Base-by-base conservation (phyloP, 768 basidiomycete species). In the Phylloporus rhodoxanthus region DNA sequence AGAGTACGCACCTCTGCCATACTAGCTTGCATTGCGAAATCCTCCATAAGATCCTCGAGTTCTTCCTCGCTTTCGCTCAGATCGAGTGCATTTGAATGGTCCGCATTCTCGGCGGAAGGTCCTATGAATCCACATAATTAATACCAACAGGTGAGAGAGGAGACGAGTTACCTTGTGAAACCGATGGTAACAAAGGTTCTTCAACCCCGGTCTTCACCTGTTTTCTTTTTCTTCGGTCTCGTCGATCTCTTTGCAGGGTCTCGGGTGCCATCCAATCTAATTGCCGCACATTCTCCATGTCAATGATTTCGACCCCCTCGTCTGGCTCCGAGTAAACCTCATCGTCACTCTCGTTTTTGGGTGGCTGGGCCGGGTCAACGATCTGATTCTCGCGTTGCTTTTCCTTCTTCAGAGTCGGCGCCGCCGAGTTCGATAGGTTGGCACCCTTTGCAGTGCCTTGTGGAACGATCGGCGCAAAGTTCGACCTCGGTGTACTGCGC, bases 251-350 rank as follows among this genome's bases (percentile, higher is more conserved):
- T 47, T 70, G 72, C 47, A 91, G 60, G 52, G 76, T 82, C 61
- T 91, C 87, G 1, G 90, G 90, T 8, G 90, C 90, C 84, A 89
- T 89, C 81, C 84, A 90, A 64, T 92, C 90, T 81, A 92, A 80
- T 53, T 81, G 72, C 44, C 76, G 70, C 26, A 92, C 81, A 50
- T 84, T 75, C 26, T 84, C 81, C 79, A 92, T 85, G 59, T 92
- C 90, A 34, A 92, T 72, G 45, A 91, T 89, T 68, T 91, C 87
- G 21, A 91, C 85, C 10, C 87, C 89, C 47, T 90, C 87, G 58
- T 91, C 90, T 11, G 87, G 86, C 52, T 92, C 90, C 15, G 90
- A 92, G 67, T 91, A 91, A 17, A 75, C 74, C 51, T 90, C 89
- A 6, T 72, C 81, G 15, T 85, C 80, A 15, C 77, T 74, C 41